Evolutionary conservation across 352 stramenopile genomes (phyloP).

Genomic region (Phytopythium chamaehyphon): DNA sequence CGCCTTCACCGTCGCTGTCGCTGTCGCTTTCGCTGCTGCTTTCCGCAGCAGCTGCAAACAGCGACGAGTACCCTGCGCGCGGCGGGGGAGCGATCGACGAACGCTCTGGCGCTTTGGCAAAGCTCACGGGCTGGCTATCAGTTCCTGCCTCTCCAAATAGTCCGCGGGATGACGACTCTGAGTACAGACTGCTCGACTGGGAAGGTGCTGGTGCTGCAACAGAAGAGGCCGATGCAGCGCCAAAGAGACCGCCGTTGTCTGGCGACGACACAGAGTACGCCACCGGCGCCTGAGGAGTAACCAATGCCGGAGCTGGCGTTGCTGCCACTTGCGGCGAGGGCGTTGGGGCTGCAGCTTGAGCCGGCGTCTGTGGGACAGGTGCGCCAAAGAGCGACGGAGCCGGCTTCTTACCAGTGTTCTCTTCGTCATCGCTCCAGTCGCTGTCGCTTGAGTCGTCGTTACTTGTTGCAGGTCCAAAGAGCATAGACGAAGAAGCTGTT

Average conservation of each 20-base stretch:
- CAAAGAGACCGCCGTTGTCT: constrained; percentile 24
- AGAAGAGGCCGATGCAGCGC: constrained; percentile 14
- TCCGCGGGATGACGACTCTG: constrained; percentile 1
- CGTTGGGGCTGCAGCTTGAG: neutral
- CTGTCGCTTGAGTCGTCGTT: constrained; percentile 62
- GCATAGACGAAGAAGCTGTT: constrained; percentile 14
- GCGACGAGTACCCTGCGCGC: constrained; percentile 40
- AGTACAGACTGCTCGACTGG: constrained; percentile 3
- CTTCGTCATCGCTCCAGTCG: constrained; percentile 66
- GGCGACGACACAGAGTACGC: constrained; percentile 13
- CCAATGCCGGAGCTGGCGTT: constrained; percentile 11
- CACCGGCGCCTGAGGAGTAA: constrained; percentile 19
- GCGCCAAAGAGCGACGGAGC: constrained; percentile 32
- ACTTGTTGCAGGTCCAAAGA: constrained; percentile 28
- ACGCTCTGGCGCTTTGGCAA: constrained; percentile 5
- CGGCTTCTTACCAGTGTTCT: constrained; percentile 13
- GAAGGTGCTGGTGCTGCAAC: constrained; percentile 6
- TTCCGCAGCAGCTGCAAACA: constrained; percentile 44
- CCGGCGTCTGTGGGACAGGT: constrained; percentile 12
- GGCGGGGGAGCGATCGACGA: constrained; percentile 10
- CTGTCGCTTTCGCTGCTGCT: constrained; percentile 53
- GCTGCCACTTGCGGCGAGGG: constrained; percentile 5
- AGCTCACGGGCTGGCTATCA: neutral
- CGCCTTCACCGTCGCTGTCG: constrained; percentile 75
- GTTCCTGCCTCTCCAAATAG: constrained; percentile 11